These are phyloP conservation scores for Debaryomycetaceae sp. DNA, from an alignment of 1,139 yeast genomes.

Conservation along the genomic window DNA sequence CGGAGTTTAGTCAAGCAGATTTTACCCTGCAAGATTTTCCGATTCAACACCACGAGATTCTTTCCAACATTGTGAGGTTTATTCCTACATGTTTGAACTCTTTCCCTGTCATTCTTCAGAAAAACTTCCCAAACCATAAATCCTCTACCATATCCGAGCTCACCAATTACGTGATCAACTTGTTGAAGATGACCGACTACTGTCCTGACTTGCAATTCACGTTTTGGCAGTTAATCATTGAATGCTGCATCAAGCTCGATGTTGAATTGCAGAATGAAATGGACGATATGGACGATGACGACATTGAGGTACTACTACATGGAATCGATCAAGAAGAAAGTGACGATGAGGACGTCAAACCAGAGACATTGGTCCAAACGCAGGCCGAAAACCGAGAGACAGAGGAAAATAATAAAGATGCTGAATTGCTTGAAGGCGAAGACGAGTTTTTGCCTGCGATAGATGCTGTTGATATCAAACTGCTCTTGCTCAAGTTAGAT, in stretches of 20 bases:
- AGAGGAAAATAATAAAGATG: conserved; percentile 7
- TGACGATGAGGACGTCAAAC: conserved; percentile 14
- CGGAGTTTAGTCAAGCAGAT: conserved; percentile 36
- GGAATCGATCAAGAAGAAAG: conserved; percentile 35
- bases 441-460: conserved; percentile 35
- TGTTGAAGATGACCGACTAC: conserved; percentile 49
- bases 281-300: conserved; percentile 74
- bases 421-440: conserved; percentile 22
- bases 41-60: conserved; percentile 55
- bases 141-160: conserved; percentile 45
- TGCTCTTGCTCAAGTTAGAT: conserved; percentile 60
- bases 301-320: conserved; percentile 51
- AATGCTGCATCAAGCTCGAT: conserved; percentile 74
- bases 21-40: conserved; percentile 11
- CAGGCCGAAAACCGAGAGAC: conserved; percentile 17
- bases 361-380: conserved; percentile 11
- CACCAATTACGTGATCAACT: conserved; percentile 54
- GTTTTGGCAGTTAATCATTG: conserved; percentile 73
- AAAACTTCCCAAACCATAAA: conserved; percentile 67
- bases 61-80: conserved; percentile 51
- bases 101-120: conserved; percentile 48
- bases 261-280: conserved; percentile 88
- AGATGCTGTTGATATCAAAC: conserved; percentile 42
- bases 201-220: conserved; percentile 65
- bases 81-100: conserved; percentile 74